Conservation (phyloP, 257 asterid genomes). For the Gentiana dahurica region DNA sequence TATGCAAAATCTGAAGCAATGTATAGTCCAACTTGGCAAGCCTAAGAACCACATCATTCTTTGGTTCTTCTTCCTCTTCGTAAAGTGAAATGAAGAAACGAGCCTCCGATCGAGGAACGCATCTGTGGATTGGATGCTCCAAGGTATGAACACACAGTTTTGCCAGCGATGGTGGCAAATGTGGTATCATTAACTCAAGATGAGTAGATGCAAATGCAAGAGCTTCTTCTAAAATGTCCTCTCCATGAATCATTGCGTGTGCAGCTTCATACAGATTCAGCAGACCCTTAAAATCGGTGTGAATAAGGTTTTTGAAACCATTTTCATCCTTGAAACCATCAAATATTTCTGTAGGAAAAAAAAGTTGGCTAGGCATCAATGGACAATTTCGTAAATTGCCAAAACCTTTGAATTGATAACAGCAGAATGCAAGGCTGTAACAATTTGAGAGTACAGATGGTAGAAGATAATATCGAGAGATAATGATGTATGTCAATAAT, state of each 20-base stretch:
- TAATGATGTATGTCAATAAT: no score
- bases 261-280: slow-evolving; percentile 8
- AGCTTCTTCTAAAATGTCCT: background rate
- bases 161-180: background rate
- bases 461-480: no score
- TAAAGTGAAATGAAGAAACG: slow-evolving; percentile 4
- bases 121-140: slow-evolving; percentile 1
- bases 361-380: no score
- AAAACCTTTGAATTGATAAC: no score
- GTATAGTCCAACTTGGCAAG: slow-evolving; percentile 20
- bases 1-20: slow-evolving; percentile 10
- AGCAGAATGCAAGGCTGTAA: no score
- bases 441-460: no score
- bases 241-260: background rate
- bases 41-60: slow-evolving; percentile 5
- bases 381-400: no score
- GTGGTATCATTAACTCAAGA: slow-evolving; percentile 4
- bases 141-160: slow-evolving; percentile 1
- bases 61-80: slow-evolving; percentile 5
- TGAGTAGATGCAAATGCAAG: background rate
- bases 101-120: slow-evolving; percentile 6
- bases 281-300: slow-evolving; percentile 1
- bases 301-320: background rate
- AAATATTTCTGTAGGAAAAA: slow-evolving; percentile 1
- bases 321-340: background rate